Conservation (phyloP, 352 stramenopile species). For the Aphanomyces cochlioides region DNA sequence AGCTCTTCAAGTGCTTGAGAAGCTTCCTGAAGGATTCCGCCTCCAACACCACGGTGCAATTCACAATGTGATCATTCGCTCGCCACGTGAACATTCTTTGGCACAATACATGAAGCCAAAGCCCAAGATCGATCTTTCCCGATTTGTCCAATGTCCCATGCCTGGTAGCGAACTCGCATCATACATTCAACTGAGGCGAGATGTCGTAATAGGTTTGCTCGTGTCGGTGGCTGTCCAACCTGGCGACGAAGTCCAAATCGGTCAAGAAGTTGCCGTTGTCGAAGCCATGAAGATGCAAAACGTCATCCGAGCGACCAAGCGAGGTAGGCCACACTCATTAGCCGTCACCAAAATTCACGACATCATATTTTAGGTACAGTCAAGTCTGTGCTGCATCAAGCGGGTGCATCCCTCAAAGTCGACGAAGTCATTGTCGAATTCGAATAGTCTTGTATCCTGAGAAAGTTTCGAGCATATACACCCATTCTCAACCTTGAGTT, state of each 20-base stretch:
- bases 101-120: slow-evolving; percentile 88
- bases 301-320: slow-evolving; percentile 88
- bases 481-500: no score
- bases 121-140: slow-evolving; percentile 85
- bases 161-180: slow-evolving; percentile 46
- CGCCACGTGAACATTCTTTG: slow-evolving; percentile 82
- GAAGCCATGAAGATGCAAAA: slow-evolving; percentile 99
- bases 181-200: no score
- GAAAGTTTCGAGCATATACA: no score
- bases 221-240: slow-evolving; percentile 77
- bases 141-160: slow-evolving; percentile 94
- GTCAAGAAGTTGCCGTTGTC: slow-evolving; percentile 92
- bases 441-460: slow-evolving; percentile 44
- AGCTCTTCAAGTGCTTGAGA: slow-evolving; percentile 61
- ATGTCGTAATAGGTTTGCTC: slow-evolving; percentile 47
- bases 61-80: slow-evolving; percentile 87
- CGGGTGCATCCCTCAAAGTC: slow-evolving; percentile 88
- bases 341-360: background rate
- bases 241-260: slow-evolving; percentile 90
- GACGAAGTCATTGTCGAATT: slow-evolving; percentile 91
- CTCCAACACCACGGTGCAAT: slow-evolving; percentile 85
- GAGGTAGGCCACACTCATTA: slow-evolving; percentile 36
- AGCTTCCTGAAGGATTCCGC: slow-evolving; percentile 62
- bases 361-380: slow-evolving; percentile 44
- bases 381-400: slow-evolving; percentile 66